Evolutionary conservation across 495 filamentous ascomycete species (phyloP).

Genomic region (Sordaria brevicollis): DNA sequence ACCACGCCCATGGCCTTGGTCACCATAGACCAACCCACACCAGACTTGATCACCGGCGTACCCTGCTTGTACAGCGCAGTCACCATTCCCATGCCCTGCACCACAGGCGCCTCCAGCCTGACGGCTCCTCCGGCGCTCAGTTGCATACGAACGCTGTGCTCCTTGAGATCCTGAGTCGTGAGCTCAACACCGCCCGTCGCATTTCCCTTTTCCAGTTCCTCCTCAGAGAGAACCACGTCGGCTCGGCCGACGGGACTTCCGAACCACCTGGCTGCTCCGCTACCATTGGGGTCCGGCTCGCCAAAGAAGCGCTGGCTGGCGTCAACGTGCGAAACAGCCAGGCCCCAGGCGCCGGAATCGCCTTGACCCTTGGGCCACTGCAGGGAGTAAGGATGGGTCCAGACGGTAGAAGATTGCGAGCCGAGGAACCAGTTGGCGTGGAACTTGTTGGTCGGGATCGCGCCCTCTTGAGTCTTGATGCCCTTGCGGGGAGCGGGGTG

Average conservation of each 20-base stretch:
- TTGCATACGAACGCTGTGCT: constrained; percentile 65
- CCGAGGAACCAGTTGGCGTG: constrained; percentile 84
- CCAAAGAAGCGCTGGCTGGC: constrained; percentile 54
- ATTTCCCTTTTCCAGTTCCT: constrained; percentile 53
- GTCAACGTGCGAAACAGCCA: constrained; percentile 66
- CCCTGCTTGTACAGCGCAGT: constrained; percentile 66
- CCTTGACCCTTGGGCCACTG: constrained; percentile 65
- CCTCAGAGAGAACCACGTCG: constrained; percentile 66
- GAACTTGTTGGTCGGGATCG: constrained; percentile 81
- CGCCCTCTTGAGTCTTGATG: constrained; percentile 25
- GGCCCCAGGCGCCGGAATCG: constrained; percentile 58
- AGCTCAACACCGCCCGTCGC: constrained; percentile 23
- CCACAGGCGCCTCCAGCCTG: constrained; percentile 63
- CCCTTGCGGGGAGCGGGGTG: constrained; percentile 32
- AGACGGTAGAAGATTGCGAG: constrained; percentile 56
- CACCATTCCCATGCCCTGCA: constrained; percentile 85
- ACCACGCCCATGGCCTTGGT: constrained; percentile 46
- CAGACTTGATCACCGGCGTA: constrained; percentile 62
- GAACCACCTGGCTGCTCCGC: constrained; percentile 58
- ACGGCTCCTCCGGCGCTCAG: constrained; percentile 44
- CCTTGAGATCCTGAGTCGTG: constrained; percentile 49
- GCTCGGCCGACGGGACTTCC: constrained; percentile 76
- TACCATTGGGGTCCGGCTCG: constrained; percentile 19
- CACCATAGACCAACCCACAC: constrained; percentile 60
- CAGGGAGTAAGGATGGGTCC: constrained; percentile 79